Evolutionary conservation across 306 rosid genomes (phyloP), one percentile per base, ranked within the genome.

Genomic region (Glycine soja): DNA sequence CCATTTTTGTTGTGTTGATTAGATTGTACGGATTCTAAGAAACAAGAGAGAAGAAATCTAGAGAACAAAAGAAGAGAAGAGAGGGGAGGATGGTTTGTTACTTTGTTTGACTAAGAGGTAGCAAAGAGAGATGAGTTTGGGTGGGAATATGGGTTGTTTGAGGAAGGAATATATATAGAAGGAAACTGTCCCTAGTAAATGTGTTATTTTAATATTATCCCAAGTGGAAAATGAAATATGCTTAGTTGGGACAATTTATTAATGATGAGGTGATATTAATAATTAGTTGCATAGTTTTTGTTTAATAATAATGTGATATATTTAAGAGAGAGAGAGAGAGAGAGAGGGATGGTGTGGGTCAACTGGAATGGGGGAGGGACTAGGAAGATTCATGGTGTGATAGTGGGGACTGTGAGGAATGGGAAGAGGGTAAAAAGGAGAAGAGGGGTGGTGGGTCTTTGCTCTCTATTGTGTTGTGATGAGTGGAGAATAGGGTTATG

Each of bases 321-420:
- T 10, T 36, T 15, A 12, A 18, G 36, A 67, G 46, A 79, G 77
- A 71, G 63, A 0, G 56, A 51, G 16, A 4, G 54, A 3, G 75
- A 86, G 72, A 9, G 51, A 9, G 72, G 38, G 85, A 80, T n/a
- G 86, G 91, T 88, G 97, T 89, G 97, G 95, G 97, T 89, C 97
- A 89, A 91, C 85, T 73, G 86, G 54, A 18, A 52, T 76, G 57
- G 51, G 69, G 63, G 40, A 83, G 88, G 71, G 81, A 87, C 77
- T 76, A 75, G 90, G 97, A 92, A 90, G 97, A 91, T 92, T 94
- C 97, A 90, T 90, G 73, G 82, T 34, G 83, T 77, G 53, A 46
- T 10, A 58, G 78, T 76, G 82, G 84, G 65, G 66, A 82, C 76
- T 66, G 42, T 48, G 3, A 63, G 80, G 82, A 71, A 83, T 64